Conservation (phyloP, 139 green algal species). For the Chlorella sp. region DNA sequence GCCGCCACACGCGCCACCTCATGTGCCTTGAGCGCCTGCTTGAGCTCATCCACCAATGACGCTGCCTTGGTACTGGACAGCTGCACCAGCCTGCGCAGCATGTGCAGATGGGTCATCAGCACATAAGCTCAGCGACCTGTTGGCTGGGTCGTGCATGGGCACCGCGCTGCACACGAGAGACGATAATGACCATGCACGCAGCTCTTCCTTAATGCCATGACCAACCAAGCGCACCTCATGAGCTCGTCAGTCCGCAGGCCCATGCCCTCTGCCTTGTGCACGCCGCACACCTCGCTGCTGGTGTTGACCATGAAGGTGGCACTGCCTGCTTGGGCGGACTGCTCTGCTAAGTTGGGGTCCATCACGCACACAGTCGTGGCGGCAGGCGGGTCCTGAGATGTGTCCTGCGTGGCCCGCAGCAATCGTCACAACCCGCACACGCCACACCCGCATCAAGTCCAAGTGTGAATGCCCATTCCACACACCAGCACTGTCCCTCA, state of each 20-base stretch:
- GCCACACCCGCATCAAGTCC: neutral
- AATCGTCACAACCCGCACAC: neutral
- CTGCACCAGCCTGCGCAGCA: neutral
- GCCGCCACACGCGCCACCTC: conserved; percentile 45
- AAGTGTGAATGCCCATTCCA: neutral
- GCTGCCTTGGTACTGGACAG: conserved; percentile 14
- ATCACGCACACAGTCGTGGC: too few species aligned
- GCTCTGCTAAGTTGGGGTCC: conserved; percentile 75
- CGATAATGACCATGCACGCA: too few species aligned
- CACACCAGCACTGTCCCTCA: neutral
- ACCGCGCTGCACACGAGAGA: too few species aligned
- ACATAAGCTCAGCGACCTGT: neutral
- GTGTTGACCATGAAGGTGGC: conserved; percentile 31
- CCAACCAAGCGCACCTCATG: neutral
- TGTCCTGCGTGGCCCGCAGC: conserved; percentile 36
- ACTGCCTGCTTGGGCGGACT: conserved; percentile 31
- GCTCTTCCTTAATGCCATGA: neutral
- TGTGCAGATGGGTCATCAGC: neutral
- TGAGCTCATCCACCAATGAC: conserved; percentile 38
- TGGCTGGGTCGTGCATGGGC: neutral
- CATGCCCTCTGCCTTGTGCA: conserved; percentile 67
- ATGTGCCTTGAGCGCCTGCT: conserved; percentile 47
- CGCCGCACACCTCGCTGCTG: conserved; percentile 69
- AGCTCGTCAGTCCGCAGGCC: conserved; percentile 33
- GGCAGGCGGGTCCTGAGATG: too few species aligned